phyloP scores from a whole-genome alignment of 257 asterid species.

The Solanum appendiculatum region DNA sequence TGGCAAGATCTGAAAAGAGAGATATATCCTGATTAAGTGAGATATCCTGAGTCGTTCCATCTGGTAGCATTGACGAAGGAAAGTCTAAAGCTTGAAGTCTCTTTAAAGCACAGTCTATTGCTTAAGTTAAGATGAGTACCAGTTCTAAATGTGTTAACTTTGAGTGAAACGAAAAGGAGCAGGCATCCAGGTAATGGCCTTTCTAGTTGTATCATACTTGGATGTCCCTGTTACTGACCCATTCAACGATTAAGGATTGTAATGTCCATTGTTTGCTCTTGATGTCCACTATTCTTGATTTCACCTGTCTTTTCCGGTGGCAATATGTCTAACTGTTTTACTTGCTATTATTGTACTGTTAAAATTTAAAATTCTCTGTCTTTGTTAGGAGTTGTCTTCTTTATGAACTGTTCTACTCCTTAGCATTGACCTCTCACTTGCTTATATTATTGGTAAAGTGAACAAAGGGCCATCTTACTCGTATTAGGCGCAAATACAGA shows the following conservation, averaged over 20 bases:
- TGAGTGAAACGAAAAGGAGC: background rate
- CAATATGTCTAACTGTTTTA: background rate
- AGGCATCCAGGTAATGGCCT: background rate
- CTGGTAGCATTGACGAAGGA: background rate
- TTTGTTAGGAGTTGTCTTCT: background rate
- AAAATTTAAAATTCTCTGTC: background rate
- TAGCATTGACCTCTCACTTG: background rate
- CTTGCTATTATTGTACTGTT: background rate
- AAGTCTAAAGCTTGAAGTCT: background rate
- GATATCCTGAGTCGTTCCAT: background rate
- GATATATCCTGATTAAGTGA: conserved; percentile 6
- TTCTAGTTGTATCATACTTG: background rate
- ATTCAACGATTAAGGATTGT: background rate
- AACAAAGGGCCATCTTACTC: background rate
- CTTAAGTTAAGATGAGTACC: background rate
- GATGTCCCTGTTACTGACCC: background rate
- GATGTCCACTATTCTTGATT: background rate
- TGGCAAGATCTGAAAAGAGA: conserved; percentile 49
- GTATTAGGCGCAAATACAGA: background rate
- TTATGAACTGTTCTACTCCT: background rate
- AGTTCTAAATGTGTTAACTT: background rate
- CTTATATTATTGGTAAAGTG: background rate
- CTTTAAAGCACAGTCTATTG: background rate
- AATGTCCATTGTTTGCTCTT: background rate
- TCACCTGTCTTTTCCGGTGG: background rate